Conservation (phyloP, 1,284 basidiomycete genomes). For the Phellopilus nigrolimitatus region DNA sequence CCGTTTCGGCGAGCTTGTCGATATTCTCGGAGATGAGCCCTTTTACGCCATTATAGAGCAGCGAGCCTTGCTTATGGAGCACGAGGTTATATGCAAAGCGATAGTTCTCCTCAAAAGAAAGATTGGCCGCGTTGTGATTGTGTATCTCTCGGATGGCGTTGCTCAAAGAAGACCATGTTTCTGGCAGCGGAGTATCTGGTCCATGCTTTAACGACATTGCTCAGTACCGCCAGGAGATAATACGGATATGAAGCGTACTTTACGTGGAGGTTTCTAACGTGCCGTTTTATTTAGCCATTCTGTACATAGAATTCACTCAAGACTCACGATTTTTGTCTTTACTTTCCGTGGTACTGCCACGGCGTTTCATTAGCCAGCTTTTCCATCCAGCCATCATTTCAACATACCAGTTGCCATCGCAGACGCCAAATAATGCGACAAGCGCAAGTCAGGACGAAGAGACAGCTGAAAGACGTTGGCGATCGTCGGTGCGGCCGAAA, state of each 20-base stretch:
- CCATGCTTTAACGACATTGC: conserved; percentile 47
- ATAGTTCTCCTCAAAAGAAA: conserved; percentile 97
- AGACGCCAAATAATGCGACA: not conserved
- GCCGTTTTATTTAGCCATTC: not conserved
- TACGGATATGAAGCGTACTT: conserved; percentile 33
- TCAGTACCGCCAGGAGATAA: not conserved
- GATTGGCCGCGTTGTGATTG: conserved; percentile 86
- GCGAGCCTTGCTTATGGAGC: conserved; percentile 79
- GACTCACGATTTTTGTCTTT: conserved; percentile 42
- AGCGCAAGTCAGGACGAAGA: not conserved
- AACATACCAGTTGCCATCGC: not conserved
- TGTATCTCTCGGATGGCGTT: conserved; percentile 93
- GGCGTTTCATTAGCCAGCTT: not conserved
- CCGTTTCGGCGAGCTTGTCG: conserved; percentile 69
- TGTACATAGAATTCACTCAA: conserved; percentile 10
- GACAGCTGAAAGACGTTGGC: not conserved
- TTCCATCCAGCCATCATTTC: not conserved
- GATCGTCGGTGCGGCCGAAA: too few relatives aligned
- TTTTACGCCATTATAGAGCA: conserved; percentile 85
- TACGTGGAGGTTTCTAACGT: conserved; percentile 48
- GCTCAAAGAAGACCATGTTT: conserved; percentile 73
- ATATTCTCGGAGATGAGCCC: conserved; percentile 81
- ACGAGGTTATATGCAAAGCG: conserved; percentile 94
- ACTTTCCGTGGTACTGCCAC: conserved; percentile 26
- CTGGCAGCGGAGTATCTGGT: conserved; percentile 60